Evolutionary conservation across 1,284 basidiomycete genomes (phyloP), one percentile per base, ranked within the genome.

Genomic region (Melampsora larici-populina): DNA sequence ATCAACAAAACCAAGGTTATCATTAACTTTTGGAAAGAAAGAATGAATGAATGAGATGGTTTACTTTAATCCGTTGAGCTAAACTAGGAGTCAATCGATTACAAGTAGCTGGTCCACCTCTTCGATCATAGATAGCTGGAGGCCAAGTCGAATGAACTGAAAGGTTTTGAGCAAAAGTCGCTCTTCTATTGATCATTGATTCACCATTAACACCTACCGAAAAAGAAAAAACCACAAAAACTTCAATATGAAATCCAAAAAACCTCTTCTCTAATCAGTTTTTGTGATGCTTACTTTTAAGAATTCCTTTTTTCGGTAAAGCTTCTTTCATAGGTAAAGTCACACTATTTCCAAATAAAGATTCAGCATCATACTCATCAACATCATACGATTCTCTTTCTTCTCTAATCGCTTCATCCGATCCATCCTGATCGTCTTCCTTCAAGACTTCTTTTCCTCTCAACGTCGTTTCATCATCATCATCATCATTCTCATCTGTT

Each of bases 131-230:
- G 76, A 94, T 90, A 60, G 88, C 87, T 13, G 93, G 86, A 62
- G 93, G 90, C 87, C 97, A 98, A 8, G 96, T 99, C 84, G 94
- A 92, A 83, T 98, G 97, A 70, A 97, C 92, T 46, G 92, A 93
- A 82, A 97, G 86, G 83, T 94, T 94, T 65, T 89, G 91, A 43
- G 95, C 94, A 86, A 97, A 99, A 72, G 91, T 88, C 49, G 97
- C 71, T 17, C 62, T 62, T 11, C 71, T 51, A 18, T 73, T 58
- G 26, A 48, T 65, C 13, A 36, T 36, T 33, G n/a, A 8, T 24
- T 71, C 58, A 4, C 3, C 36, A 36, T 36, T 81, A 55, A 81
- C 79, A 15, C 84, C 82, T 1, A 79, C 80, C 64, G 83, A 36
- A 36, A 36, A 36, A n/a, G 26, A 40, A 63, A 40, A 51, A 60